These are phyloP conservation scores for Triangularia verruculosa DNA, from an alignment of 2,329 filamentous ascomycete species.

Conservation along the genomic window DNA sequence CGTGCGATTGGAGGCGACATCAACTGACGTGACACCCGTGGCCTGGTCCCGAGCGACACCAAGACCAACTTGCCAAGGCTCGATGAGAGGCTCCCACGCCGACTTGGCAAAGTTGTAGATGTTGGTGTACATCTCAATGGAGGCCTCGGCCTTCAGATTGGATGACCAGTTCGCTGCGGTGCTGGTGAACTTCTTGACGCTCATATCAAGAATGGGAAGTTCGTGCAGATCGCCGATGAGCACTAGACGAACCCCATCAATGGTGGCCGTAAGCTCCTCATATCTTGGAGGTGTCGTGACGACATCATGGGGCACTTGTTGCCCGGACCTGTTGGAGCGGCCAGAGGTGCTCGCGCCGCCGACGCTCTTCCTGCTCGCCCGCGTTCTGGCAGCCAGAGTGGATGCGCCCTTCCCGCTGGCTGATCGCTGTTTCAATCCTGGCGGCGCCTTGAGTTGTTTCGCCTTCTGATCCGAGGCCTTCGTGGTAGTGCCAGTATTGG, in stretches of 20 bases:
- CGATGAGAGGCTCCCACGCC: constrained; percentile 92
- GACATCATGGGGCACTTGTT: constrained; percentile 32
- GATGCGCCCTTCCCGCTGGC: constrained; percentile 56
- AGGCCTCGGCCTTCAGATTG: constrained; percentile 79
- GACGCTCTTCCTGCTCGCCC: constrained; percentile 24
- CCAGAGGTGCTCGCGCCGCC: constrained; percentile 15
- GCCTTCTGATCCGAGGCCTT: constrained; percentile 53
- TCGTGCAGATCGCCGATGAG: constrained; percentile 96
- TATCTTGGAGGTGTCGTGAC: constrained; percentile 36
- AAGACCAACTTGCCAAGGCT: constrained; percentile 94
- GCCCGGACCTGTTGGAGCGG: constrained; percentile 11
- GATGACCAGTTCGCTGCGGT: constrained; percentile 89
- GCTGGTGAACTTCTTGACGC: constrained; percentile 83
- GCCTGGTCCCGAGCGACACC: constrained; percentile 76
- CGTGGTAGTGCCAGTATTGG: constrained; percentile 41
- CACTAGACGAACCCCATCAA: constrained; percentile 88
- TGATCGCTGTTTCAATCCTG: constrained; percentile 53
- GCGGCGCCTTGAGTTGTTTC: constrained; percentile 46
- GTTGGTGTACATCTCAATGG: constrained; percentile 91
- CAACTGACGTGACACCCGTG: constrained; percentile 75
- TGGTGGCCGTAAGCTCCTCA: constrained; percentile 80
- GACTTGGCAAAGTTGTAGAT: constrained; percentile 99
- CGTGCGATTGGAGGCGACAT: constrained; percentile 82
- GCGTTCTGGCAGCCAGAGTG: constrained; percentile 42
- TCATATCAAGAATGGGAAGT: constrained; percentile 89